phyloP scores from a whole-genome alignment of 805 yeast species.

The Tetrapisispora phaffii region DNA sequence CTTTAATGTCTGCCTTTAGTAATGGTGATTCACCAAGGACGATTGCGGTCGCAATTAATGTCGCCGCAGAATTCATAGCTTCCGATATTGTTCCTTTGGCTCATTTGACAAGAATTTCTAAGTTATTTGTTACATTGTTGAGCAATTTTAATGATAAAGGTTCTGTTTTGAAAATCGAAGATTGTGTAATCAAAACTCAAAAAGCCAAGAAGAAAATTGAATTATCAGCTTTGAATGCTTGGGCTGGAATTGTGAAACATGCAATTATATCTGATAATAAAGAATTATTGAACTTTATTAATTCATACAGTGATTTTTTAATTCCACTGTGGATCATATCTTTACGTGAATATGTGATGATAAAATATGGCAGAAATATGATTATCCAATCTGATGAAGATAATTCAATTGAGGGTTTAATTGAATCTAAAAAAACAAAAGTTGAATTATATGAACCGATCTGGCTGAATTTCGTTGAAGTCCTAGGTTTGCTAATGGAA shows the following conservation, averaged over 20 bases:
- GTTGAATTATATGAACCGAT: constrained; percentile 34
- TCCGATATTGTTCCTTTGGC: constrained; percentile 44
- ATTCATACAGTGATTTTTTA: constrained; percentile 48
- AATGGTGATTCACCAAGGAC: constrained; percentile 62
- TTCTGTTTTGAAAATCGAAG: constrained; percentile 43
- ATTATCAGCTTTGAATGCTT: constrained; percentile 53
- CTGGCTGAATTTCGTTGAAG: constrained; percentile 75
- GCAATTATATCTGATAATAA: constrained; percentile 19
- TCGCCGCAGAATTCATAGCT: constrained; percentile 66
- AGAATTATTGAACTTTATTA: constrained; percentile 41
- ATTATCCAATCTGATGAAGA: background rate
- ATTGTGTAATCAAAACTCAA: constrained; percentile 38
- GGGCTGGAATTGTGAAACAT: constrained; percentile 52
- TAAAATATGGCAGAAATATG: constrained; percentile 43
- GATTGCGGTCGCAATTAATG: constrained; percentile 67
- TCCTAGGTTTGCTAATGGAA: constrained; percentile 55
- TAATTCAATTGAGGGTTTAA: constrained; percentile 9
- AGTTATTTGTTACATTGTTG: constrained; percentile 54
- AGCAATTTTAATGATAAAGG: constrained; percentile 37
- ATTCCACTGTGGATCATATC: constrained; percentile 73
- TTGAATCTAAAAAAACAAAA: constrained; percentile 11
- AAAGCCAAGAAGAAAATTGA: constrained; percentile 45
- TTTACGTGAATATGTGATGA: constrained; percentile 61
- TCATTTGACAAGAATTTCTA: constrained; percentile 46
- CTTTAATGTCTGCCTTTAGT: constrained; percentile 77